Conservation (phyloP, 495 filamentous ascomycete species). For the Daldinia grandis region DNA sequence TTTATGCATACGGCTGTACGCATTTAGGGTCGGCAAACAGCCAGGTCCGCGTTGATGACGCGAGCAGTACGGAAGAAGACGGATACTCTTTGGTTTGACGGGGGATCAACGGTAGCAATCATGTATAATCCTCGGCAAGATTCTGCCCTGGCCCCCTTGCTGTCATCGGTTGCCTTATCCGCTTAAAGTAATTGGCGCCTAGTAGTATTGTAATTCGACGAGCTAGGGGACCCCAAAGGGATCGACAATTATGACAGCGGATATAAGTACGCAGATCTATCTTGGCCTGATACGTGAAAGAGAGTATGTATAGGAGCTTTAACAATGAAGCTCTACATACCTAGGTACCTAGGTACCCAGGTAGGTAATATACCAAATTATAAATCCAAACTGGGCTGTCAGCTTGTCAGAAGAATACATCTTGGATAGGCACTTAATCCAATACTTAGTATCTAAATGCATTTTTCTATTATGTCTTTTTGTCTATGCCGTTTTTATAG, state of each 20-base stretch:
- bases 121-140: not conserved
- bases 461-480: not conserved
- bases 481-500: slow-evolving; percentile 15
- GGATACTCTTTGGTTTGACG: not conserved
- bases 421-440: not conserved
- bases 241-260: not conserved
- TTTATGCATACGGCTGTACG: not conserved
- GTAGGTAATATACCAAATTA: not conserved
- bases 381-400: not conserved
- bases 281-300: not conserved
- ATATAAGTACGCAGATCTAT: not conserved
- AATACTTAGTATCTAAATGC: not conserved
- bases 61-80: not conserved
- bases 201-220: not conserved
- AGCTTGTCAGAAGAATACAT: not conserved
- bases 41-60: slow-evolving; percentile 8
- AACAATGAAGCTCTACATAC: not conserved
- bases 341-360: too few relatives aligned
- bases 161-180: not conserved
- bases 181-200: not conserved
- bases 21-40: slow-evolving; percentile 8
- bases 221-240: not conserved
- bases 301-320: not conserved
- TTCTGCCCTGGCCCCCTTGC: not conserved
- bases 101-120: not conserved